These are phyloP conservation scores for Postia placenta DNA, from an alignment of 768 basidiomycete genomes.

Conservation along the genomic window DNA sequence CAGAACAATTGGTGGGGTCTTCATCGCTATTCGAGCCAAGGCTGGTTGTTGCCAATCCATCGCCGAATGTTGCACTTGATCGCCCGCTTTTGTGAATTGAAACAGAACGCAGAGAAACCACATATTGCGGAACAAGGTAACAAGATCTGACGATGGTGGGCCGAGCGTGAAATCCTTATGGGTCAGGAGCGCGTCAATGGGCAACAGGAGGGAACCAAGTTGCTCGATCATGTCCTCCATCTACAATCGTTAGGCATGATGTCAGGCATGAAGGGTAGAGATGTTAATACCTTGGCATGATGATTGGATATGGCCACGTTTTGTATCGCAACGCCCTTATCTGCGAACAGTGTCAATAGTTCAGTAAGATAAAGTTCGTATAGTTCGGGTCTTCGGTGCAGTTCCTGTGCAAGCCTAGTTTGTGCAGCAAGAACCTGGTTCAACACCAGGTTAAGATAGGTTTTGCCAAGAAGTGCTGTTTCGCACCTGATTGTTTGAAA, in stretches of 20 bases:
- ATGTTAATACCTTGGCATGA: constrained; percentile 63
- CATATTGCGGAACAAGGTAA: constrained; percentile 80
- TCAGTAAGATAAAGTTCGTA: constrained; percentile 80
- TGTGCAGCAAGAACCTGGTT: constrained; percentile 81
- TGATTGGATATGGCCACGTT: constrained; percentile 65
- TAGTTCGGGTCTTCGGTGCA: constrained; percentile 67
- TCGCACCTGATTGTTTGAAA: constrained; percentile 81
- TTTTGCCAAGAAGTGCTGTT: background rate
- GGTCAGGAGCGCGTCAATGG: constrained; percentile 81
- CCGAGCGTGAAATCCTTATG: constrained; percentile 62
- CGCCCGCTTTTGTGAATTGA: constrained; percentile 55
- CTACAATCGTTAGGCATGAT: constrained; percentile 27
- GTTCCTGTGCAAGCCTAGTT: constrained; percentile 79
- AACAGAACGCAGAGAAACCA: constrained; percentile 94
- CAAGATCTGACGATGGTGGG: constrained; percentile 50
- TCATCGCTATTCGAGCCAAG: constrained; percentile 71
- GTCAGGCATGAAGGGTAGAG: background rate
- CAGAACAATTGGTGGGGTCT: constrained; percentile 79
- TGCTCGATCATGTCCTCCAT: constrained; percentile 83
- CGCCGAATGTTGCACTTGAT: constrained; percentile 50
- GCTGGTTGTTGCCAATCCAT: constrained; percentile 79
- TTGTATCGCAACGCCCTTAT: constrained; percentile 89
- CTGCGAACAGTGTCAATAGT: constrained; percentile 77
- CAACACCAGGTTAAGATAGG: background rate
- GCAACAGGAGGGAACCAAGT: constrained; percentile 80